These are phyloP conservation scores for Prasinococcaceae sp. DNA, from an alignment of 139 green algal genomes.

Conservation along the genomic window DNA sequence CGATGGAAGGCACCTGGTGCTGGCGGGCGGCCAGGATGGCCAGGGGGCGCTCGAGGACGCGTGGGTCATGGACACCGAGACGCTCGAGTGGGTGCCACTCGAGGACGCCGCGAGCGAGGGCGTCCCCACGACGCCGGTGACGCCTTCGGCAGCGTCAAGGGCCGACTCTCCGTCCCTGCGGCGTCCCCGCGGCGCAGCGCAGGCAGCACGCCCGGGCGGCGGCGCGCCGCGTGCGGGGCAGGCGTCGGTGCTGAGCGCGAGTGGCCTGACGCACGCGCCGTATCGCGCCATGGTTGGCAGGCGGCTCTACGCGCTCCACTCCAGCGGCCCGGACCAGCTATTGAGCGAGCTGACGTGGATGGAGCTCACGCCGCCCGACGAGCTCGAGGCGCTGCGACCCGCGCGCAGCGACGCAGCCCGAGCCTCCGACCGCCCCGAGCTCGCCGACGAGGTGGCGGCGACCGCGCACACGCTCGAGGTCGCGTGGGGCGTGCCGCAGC, in stretches of 20 bases:
- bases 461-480: constrained; percentile 33
- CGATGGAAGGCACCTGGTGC: constrained; percentile 75
- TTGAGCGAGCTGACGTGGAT: constrained; percentile 11
- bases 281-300: constrained; percentile 2
- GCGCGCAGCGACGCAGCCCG: constrained; percentile 6
- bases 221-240: too few relatives aligned
- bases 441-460: not conserved
- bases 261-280: not conserved
- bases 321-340: constrained; percentile 3
- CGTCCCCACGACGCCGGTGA: not conserved
- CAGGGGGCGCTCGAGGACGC: constrained; percentile 31
- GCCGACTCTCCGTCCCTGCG: too few relatives aligned
- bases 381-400: constrained; percentile 3
- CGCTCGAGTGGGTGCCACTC: constrained; percentile 3
- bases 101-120: constrained; percentile 2
- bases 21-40: constrained; percentile 67
- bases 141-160: too few relatives aligned
- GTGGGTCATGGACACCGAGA: constrained; percentile 11
- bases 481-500: constrained; percentile 48
- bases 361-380: constrained; percentile 7
- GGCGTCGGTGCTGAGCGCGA: not conserved
- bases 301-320: constrained; percentile 4
- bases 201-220: too few relatives aligned
- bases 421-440: constrained; percentile 6
- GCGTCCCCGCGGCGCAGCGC: too few relatives aligned